Conservation (phyloP, 768 basidiomycete species). For the Termitomyces sp. region DNA sequence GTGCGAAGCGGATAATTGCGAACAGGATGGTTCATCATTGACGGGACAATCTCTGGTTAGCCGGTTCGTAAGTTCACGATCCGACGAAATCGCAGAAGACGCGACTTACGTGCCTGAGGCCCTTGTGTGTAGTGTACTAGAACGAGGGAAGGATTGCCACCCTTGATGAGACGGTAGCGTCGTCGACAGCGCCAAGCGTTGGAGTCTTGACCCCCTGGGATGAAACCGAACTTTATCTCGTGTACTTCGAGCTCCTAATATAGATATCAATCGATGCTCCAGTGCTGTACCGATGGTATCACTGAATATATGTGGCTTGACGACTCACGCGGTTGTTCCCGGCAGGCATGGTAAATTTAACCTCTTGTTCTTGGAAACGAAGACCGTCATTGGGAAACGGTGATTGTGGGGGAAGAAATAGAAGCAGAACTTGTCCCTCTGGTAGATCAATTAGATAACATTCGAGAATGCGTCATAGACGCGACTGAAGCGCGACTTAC, state of each 20-base stretch:
- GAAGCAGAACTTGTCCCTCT: constrained; percentile 66
- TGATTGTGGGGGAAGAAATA: constrained; percentile 54
- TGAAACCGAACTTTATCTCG: constrained; percentile 71
- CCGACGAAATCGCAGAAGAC: neutral
- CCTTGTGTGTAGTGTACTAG: constrained; percentile 76
- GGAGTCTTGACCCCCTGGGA: constrained; percentile 58
- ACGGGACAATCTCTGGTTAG: constrained; percentile 51
- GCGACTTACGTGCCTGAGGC: constrained; percentile 44
- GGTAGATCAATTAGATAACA: neutral
- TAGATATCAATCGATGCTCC: neutral
- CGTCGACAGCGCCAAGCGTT: constrained; percentile 64
- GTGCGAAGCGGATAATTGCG: constrained; percentile 68
- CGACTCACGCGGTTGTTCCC: constrained; percentile 47
- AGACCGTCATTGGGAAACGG: constrained; percentile 74
- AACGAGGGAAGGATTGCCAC: constrained; percentile 66
- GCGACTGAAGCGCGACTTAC: constrained; percentile 30
- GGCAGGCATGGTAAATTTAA: constrained; percentile 47
- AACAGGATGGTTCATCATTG: constrained; percentile 52
- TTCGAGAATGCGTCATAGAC: neutral
- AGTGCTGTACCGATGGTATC: constrained; percentile 1
- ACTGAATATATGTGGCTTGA: neutral
- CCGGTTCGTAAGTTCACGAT: constrained; percentile 10
- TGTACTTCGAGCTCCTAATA: constrained; percentile 69
- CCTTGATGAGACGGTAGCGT: constrained; percentile 67
- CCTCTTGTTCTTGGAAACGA: constrained; percentile 70